Evolutionary conservation across 148 eudicot genomes (phyloP), one percentile per base, ranked within the genome.

Genomic region (Rhododendron griersonianum): DNA sequence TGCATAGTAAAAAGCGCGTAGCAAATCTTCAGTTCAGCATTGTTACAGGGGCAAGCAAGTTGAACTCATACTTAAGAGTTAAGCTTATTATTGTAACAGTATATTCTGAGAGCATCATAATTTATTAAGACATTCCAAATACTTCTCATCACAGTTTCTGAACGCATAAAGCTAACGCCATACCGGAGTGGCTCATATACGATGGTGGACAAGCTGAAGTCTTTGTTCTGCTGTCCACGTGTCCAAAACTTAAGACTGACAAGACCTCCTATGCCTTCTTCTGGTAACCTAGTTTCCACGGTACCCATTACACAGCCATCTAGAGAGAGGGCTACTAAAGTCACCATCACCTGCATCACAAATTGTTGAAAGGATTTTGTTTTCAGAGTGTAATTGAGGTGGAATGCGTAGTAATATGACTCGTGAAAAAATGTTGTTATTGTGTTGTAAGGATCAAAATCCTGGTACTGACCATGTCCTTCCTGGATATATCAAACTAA

Each of bases 151-250:
- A 18, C 9, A 86, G 33, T 53, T 74, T 41, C 48, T 59, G 44
- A 35, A 83, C 0, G 65, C 39, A 35, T n/a, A 73, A 59, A 81
- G 53, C 85, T 30, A 81, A 79, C 23, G 85, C 81, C 84, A 84
- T 88, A 96, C 99, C 98, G 93, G 94, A 95, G 99, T 63, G 99
- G 99, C 86, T 97, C 99, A 89, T 97, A 97, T 80, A 97, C 90
- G 53, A 97, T 84, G 25, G 99, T 97, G 35, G 98, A 94, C 87
- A 97, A 92, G 90, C 92, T 92, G 87, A 92, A 93, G 67, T 92
- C 91, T 83, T 93, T 94, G 81, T 85, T 95, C 88, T 89, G 94
- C 18, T 91, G 82, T 53, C 88, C 93, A 39, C 92, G 77, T 23
- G 88, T 91, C 98, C 98, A 97, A 87, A 97, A 94, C 90, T 95